phyloP scores from a whole-genome alignment of 345 rosid species.

The Erodium maritimum region DNA sequence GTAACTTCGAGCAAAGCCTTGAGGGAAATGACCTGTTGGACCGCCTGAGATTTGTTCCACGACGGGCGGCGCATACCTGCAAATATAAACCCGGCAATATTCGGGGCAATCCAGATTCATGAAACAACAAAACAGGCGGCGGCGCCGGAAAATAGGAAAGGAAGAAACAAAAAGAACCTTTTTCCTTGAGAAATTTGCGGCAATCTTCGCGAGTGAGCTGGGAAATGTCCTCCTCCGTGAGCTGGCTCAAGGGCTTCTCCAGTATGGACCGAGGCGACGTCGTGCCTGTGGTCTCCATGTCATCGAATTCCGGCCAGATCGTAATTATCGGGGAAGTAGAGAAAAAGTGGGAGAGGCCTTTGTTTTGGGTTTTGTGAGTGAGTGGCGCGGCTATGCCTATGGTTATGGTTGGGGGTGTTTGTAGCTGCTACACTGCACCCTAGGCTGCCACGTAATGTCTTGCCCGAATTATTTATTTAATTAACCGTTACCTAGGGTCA shows the following conservation, averaged over 20 bases:
- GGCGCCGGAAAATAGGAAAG: neutral
- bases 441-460: conserved; percentile 64
- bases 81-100: conserved; percentile 15
- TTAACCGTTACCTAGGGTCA: neutral
- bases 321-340: neutral
- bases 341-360: conserved; percentile 13
- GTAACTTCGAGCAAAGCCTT: conserved; percentile 62
- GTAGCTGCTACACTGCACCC: conserved; percentile 27
- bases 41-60: conserved; percentile 97
- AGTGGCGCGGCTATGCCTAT: conserved; percentile 5
- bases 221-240: conserved; percentile 92
- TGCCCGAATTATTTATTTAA: conserved; percentile 11
- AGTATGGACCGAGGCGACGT: conserved; percentile 56
- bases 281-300: conserved; percentile 20
- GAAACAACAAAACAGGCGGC: neutral
- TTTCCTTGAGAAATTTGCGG: conserved; percentile 79
- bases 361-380: neutral
- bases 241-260: conserved; percentile 62
- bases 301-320: too few species aligned
- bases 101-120: too few species aligned
- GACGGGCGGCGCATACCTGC: conserved; percentile 95
- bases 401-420: conserved; percentile 16
- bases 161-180: conserved; percentile 29
- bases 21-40: conserved; percentile 88
- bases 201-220: conserved; percentile 96